Evolutionary conservation across 352 stramenopile genomes (phyloP), one percentile per base, ranked within the genome.

Genomic region (Pythium plurisporium): DNA sequence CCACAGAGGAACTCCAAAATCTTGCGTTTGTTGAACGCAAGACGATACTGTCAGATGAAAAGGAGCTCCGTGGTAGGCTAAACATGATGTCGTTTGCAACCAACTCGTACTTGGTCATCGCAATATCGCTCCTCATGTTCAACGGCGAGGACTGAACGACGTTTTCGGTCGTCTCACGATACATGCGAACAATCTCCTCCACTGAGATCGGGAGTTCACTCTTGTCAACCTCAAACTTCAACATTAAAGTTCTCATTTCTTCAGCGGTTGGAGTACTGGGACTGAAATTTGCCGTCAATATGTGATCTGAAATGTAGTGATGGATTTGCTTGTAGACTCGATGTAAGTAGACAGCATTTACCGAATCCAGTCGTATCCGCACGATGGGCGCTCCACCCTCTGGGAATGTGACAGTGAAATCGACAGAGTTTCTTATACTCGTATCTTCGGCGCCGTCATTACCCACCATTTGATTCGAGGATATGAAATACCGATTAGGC

Each of bases 311-410:
- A 19, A 91, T 25, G 49, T 85, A 93, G 52, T 93, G 81, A 15
- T 89, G 68, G 37, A 91, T 88, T 56, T 95, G 86, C 50, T 95
- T 95, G 69, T 88, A 90, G 30, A 95, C 76, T 29, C 86, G 82
- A 62, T 94, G 86, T 25, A 95, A 65, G 42, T 95, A 93, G 37
- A 82, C 68, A n/a, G 90, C 61, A 49, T 81, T 88, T 9, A 94
- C 76, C 2, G 86, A 89, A 50, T 95, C 86, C 22, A 95, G 64
- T 4, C 82, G 82, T 47, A 77, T 45, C 27, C 65, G 37, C 3
- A 66, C 44, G 9, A 55, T 4, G 5, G 42, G 31, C 15, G 12
- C 22, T 6, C 33, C 53, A 38, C 42, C 30, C 1, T n/a, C 15
- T 20, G 34, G 45, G 4, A n/a, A 14, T 2, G 23, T 25, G 3